Evolutionary conservation across 306 rosid species (phyloP).

Genomic region (Comarum palustre): DNA sequence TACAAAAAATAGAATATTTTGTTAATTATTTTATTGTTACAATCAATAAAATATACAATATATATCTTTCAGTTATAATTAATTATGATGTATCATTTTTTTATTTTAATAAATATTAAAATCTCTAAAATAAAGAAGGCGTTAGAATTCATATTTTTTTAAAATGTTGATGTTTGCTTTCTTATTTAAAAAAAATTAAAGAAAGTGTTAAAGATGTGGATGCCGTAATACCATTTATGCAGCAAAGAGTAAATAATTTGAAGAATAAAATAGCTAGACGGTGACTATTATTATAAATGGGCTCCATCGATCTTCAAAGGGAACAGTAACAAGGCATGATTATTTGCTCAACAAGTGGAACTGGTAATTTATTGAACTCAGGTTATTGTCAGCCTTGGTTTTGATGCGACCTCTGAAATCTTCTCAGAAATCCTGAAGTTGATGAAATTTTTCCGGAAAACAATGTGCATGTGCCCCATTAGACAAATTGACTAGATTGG

Average conservation of each 20-base stretch:
- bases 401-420: slow-evolving; percentile 2
- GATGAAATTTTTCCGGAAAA: not conserved
- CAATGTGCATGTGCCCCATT: not conserved
- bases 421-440: not conserved
- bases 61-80: too few relatives aligned
- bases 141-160: too few relatives aligned
- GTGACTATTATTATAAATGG: not conserved
- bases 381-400: not conserved
- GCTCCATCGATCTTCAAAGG: not conserved
- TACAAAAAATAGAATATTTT: too few relatives aligned
- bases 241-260: not conserved
- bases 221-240: not conserved
- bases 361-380: not conserved
- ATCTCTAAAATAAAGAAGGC: too few relatives aligned
- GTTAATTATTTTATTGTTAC: too few relatives aligned
- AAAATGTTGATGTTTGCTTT: too few relatives aligned
- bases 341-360: not conserved
- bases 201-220: too few relatives aligned
- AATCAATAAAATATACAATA: too few relatives aligned
- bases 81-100: too few relatives aligned
- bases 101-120: too few relatives aligned
- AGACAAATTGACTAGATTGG: not conserved
- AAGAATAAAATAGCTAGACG: not conserved
- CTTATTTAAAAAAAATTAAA: too few relatives aligned
- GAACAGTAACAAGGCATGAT: not conserved